Base-by-base conservation (phyloP, 2,329 filamentous ascomycete genomes). In the Fulvia fulva region DNA sequence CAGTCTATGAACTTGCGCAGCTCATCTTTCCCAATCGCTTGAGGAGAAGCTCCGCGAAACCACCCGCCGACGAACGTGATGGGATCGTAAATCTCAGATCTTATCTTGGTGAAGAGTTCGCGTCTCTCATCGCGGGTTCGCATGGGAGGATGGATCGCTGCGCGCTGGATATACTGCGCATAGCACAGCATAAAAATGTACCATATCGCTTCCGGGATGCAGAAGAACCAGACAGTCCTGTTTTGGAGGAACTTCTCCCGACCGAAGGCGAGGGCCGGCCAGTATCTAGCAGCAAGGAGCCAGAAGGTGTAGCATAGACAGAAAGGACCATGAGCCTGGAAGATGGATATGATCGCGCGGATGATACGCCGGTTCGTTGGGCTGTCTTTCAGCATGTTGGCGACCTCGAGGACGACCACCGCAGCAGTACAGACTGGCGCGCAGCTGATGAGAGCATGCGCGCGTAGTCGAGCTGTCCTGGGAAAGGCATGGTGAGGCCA, bases 21-120 rank as follows among this genome's bases (percentile, higher is more conserved):
- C 65, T 90, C 88, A n/a, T 89, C 85, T n/a, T 81, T 76, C 46
- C 80, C 77, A 55, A 90, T 83, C 32, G 87, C 83, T 19, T 76
- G 70, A 1, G 76, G 57, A 9, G 80, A 75, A 1, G 86, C 83
- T 30, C 82, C 83, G n/a, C 85, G 76, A 63, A 89, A 89, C 87
- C 87, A 90, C 59, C 78, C 77, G 51, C 75, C 77, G 44, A 90
- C 63, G 66, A 87, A 90, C 22, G 71, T 71, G 55, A 83, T 80
- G 0, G 77, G 74, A 61, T 85, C 79, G 0, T 81, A 75, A 3
- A 87, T 77, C 63, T 81, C 83, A 30, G 74, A 74, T 59, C 81
- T 75, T 71, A 83, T 85, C 41, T 78, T 78, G 52, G 78, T 71
- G 67, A 89, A 87, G 2, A 90, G 73, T 1, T 71, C 76, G 44